These are phyloP conservation scores for Agrocybe pediades DNA, from an alignment of 768 basidiomycete genomes.

Conservation along the genomic window DNA sequence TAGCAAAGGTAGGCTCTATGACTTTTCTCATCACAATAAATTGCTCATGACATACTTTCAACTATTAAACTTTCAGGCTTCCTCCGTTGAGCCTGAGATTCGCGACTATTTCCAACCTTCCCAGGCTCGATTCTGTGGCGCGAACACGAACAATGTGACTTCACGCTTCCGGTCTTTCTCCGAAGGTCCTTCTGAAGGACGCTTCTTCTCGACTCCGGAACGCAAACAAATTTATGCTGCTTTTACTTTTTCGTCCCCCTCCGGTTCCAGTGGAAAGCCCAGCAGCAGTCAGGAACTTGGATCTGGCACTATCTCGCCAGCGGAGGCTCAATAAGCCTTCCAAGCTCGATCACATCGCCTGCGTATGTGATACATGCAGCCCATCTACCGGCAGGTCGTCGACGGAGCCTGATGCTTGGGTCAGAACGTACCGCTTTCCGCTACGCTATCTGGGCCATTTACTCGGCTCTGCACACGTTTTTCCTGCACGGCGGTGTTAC, in stretches of 20 bases:
- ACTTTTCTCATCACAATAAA: constrained; percentile 12
- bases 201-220: constrained; percentile 71
- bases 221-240: constrained; percentile 71
- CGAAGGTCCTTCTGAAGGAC: constrained; percentile 29
- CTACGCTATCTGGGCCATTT: constrained; percentile 9
- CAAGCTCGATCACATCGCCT: constrained; percentile 4
- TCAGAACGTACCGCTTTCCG: constrained; percentile 5
- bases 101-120: constrained; percentile 53
- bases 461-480: constrained; percentile 12
- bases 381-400: constrained; percentile 3
- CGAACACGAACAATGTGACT: constrained; percentile 19
- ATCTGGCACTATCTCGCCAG: constrained; percentile 29
- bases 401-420: constrained; percentile 5
- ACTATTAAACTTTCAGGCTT: constrained; percentile 38
- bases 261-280: constrained; percentile 58
- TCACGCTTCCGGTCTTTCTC: constrained; percentile 25
- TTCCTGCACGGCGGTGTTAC: constrained; percentile 5
- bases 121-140: constrained; percentile 33
- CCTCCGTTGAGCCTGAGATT: constrained; percentile 57
- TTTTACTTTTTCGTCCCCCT: constrained; percentile 80
- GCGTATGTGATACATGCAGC: constrained; percentile 17
- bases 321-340: constrained; percentile 3
- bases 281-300: constrained; percentile 43
- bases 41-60: no score
- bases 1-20: constrained; percentile 47